Percentiles rank a stretch among this genome's conserved stretches.
Evolutionary conservation across 2,329 filamentous ascomycete genomes (phyloP).

Genomic region (Setomelanomma holmii): DNA sequence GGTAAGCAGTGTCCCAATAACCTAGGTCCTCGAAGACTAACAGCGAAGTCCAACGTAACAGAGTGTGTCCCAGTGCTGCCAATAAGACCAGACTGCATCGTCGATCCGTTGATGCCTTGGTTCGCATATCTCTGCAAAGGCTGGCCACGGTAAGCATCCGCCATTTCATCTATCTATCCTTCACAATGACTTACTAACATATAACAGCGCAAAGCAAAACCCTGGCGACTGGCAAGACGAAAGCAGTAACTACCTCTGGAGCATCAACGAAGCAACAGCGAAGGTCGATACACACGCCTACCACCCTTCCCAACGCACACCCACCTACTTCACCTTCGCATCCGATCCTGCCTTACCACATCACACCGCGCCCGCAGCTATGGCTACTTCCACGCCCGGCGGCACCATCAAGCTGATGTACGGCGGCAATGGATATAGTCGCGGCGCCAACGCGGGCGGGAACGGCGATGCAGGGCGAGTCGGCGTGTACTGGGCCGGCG

Average conservation of each 20-base stretch:
- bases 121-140: slow-evolving; percentile 28
- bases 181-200: neutral
- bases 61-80: neutral
- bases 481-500: slow-evolving; percentile 25
- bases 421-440: slow-evolving; percentile 34
- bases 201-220: neutral
- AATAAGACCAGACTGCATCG: neutral
- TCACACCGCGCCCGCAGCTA: slow-evolving; percentile 20
- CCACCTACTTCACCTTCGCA: slow-evolving; percentile 9
- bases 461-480: slow-evolving; percentile 20
- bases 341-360: neutral
- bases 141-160: slow-evolving; percentile 23
- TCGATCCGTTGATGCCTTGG: slow-evolving; percentile 17
- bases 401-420: slow-evolving; percentile 30
- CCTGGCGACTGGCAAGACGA: slow-evolving; percentile 31
- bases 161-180: neutral
- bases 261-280: slow-evolving; percentile 1
- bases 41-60: neutral
- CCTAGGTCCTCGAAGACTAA: too few species aligned
- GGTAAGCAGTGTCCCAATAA: too few species aligned
- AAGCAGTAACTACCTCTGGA: slow-evolving; percentile 25
- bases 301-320: slow-evolving; percentile 22
- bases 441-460: slow-evolving; percentile 26
- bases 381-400: slow-evolving; percentile 24
- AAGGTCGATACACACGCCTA: slow-evolving; percentile 21